A percentile compares a stretch with the other conserved stretches of the same genome.
phyloP scores from a whole-genome alignment of 257 asterid genomes.

The Marsdenia floribunda region DNA sequence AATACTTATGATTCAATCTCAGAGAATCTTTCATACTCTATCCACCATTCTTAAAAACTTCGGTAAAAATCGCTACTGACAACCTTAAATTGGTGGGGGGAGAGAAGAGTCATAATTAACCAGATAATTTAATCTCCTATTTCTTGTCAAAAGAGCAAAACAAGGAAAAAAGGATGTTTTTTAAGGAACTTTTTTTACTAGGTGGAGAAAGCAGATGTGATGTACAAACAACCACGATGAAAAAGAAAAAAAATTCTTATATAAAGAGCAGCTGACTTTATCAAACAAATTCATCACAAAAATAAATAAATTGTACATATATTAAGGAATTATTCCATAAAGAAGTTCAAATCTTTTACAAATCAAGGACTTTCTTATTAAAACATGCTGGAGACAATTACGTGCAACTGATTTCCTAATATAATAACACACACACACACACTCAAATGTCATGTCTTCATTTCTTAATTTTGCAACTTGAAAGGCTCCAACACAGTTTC shows the following conservation, averaged over 20 bases:
- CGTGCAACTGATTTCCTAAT: neutral
- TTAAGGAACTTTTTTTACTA: neutral
- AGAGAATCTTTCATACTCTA: neutral
- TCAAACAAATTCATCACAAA: neutral
- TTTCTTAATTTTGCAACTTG: neutral
- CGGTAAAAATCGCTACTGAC: neutral
- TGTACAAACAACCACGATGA: slow-evolving; percentile 2
- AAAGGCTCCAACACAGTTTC: slow-evolving; percentile 1
- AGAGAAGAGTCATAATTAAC: slow-evolving; percentile 5
- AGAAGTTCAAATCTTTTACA: neutral
- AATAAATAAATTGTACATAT: neutral
- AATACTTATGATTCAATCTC: slow-evolving; percentile 7
- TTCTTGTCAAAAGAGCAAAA: neutral
- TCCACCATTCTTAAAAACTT: neutral
- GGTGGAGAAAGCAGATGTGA: slow-evolving; percentile 7
- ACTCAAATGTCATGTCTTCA: neutral
- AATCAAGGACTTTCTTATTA: neutral
- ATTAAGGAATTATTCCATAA: neutral
- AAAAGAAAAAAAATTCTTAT: neutral
- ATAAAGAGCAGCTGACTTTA: neutral
- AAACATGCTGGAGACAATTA: neutral
- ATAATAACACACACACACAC: neutral
- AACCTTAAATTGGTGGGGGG: slow-evolving; percentile 18
- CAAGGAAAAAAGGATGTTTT: neutral
- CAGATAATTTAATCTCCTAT: neutral